Conservation (phyloP, 2,329 filamentous ascomycete species). For the Kalmusia sp. region DNA sequence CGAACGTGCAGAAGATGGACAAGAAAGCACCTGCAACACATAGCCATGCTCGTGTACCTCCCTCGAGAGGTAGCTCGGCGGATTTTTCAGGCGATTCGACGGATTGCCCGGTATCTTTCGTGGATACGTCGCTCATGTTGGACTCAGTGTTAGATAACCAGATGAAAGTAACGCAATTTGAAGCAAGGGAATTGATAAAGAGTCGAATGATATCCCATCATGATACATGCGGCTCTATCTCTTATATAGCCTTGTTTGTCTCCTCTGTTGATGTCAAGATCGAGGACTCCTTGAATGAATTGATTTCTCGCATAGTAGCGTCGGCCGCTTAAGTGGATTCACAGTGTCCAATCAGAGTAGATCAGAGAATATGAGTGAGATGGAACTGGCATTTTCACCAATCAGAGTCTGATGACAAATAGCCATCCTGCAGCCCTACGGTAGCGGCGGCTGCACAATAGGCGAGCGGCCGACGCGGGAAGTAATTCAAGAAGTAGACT, state of each 20-base stretch:
- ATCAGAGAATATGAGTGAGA: too few species aligned
- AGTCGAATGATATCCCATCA: too few species aligned
- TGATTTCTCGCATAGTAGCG: background rate
- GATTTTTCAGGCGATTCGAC: background rate
- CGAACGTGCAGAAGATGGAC: constrained; percentile 14
- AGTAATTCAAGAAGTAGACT: too few species aligned
- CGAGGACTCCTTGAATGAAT: background rate
- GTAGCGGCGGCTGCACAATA: constrained; percentile 6
- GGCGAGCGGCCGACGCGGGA: too few species aligned
- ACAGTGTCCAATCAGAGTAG: too few species aligned
- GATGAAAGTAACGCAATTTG: too few species aligned
- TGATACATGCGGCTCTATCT: too few species aligned
- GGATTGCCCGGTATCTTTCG: background rate
- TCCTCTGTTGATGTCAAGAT: too few species aligned
- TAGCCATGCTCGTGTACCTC: constrained; percentile 8
- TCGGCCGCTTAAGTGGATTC: too few species aligned
- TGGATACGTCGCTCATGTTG: background rate
- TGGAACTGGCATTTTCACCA: too few species aligned
- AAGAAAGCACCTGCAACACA: constrained; percentile 16
- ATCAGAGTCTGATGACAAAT: background rate
- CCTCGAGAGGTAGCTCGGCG: constrained; percentile 4
- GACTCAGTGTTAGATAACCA: too few species aligned
- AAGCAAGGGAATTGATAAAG: too few species aligned
- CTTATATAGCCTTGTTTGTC: background rate
- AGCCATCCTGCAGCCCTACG: background rate